A percentile compares a stretch with the other conserved stretches of the same genome.
Conservation (phyloP, 306 rosid genomes). For the Prosopis cineraria region DNA sequence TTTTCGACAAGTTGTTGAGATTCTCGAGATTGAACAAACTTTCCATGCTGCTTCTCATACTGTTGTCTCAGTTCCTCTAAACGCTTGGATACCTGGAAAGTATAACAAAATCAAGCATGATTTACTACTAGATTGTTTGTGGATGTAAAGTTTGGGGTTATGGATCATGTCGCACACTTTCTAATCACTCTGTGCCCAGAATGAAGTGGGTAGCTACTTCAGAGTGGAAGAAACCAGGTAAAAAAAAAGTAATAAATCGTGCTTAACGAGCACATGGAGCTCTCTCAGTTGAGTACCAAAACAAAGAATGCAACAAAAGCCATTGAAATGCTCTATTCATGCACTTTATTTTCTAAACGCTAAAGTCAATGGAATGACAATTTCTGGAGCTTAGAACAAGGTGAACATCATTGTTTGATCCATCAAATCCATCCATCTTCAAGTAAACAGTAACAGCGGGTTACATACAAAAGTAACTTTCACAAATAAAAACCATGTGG, state of each 20-base stretch:
- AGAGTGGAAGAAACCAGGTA: not conserved
- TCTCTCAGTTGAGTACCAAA: constrained; percentile 4
- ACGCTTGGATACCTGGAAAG: constrained; percentile 69
- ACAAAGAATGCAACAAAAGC: not conserved
- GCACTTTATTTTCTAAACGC: constrained; percentile 9
- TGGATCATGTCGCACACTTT: not conserved
- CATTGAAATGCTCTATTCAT: not conserved
- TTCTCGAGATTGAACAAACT: constrained; percentile 36
- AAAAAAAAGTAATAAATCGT: not conserved
- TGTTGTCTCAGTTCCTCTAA: constrained; percentile 69
- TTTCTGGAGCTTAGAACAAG: constrained; percentile 7
- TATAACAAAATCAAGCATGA: constrained; percentile 1
- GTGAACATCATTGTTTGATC: constrained; percentile 6
- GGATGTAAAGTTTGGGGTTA: not conserved
- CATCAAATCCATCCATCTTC: not conserved
- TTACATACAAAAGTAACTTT: not conserved
- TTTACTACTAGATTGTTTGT: not conserved
- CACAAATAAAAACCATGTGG: not conserved
- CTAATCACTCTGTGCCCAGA: not conserved
- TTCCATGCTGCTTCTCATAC: constrained; percentile 73
- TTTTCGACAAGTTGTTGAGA: constrained; percentile 39
- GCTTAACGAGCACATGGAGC: not conserved
- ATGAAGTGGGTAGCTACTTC: not conserved
- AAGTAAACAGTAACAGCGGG: constrained; percentile 8
- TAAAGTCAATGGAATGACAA: constrained; percentile 9